A percentile compares a stretch with the other conserved stretches of the same genome.
phyloP scores from a whole-genome alignment of 2,329 filamentous ascomycete genomes.

The Diaporthe sp. region DNA sequence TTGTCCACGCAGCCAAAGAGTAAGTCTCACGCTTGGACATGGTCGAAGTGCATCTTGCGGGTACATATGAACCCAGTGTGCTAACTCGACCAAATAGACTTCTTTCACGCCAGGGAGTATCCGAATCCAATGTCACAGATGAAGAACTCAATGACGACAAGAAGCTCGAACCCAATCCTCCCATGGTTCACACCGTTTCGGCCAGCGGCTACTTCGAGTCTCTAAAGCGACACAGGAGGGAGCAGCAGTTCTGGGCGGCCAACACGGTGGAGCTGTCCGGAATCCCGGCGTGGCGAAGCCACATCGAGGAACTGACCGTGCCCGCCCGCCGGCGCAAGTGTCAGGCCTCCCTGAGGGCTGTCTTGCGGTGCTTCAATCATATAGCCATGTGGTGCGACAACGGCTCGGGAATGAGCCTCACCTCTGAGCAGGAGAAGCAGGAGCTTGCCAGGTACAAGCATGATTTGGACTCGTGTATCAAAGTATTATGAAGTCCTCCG shows the following conservation, averaged over 20 bases:
- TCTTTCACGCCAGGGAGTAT: neutral
- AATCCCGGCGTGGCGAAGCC: constrained; percentile 7
- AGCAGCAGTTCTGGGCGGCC: neutral
- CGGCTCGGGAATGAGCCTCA: neutral
- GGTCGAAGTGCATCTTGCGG: neutral
- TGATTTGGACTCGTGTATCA: neutral
- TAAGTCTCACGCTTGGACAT: neutral
- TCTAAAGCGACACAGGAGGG: neutral
- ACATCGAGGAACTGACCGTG: constrained; percentile 6
- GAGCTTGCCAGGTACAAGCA: neutral
- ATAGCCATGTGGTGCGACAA: constrained; percentile 17
- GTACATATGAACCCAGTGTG: neutral
- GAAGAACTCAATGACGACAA: neutral
- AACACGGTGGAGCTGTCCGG: neutral
- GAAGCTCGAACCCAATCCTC: neutral
- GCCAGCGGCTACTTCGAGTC: constrained; percentile 4
- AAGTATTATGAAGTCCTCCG: neutral
- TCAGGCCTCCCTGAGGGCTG: neutral
- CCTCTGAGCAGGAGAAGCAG: neutral
- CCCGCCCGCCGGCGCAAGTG: neutral
- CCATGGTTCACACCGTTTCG: neutral
- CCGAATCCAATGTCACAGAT: neutral
- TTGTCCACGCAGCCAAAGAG: constrained; percentile 1
- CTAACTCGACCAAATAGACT: neutral
- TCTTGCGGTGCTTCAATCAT: neutral